These are phyloP conservation scores for Pestalotiopsis sp. DNA, from an alignment of 2,329 filamentous ascomycete species.

Conservation along the genomic window DNA sequence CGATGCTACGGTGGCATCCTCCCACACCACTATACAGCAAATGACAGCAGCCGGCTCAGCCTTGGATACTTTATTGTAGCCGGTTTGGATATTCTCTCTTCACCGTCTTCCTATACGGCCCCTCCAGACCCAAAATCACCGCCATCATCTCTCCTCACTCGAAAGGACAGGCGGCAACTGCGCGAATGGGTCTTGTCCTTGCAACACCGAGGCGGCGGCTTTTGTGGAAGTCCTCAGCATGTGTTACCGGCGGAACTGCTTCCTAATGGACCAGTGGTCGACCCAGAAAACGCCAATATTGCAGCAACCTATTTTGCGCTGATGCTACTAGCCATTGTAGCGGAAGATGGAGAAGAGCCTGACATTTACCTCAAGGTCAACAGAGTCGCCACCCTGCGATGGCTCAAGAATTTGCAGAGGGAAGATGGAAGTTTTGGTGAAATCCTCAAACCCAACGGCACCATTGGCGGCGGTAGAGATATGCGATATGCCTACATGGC, in stretches of 20 bases:
- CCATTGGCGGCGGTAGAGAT: constrained; percentile 78
- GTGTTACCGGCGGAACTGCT: constrained; percentile 42
- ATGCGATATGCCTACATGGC: constrained; percentile 89
- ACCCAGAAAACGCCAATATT: constrained; percentile 66
- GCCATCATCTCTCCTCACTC: constrained; percentile 53
- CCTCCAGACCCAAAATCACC: constrained; percentile 44
- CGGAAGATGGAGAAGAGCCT: constrained; percentile 39
- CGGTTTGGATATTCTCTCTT: constrained; percentile 78
- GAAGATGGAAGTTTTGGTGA: constrained; percentile 91
- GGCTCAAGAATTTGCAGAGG: constrained; percentile 78
- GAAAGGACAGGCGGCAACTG: constrained; percentile 46
- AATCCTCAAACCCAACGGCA: constrained; percentile 60
- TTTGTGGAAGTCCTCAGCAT: constrained; percentile 82
- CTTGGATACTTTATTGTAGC: constrained; percentile 89
- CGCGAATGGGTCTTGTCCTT: constrained; percentile 83
- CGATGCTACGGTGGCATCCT: constrained; percentile 83
- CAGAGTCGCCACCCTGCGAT: constrained; percentile 67
- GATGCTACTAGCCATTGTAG: constrained; percentile 63
- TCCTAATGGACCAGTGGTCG: constrained; percentile 37
- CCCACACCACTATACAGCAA: constrained; percentile 81
- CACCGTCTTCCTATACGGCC: constrained; percentile 49
- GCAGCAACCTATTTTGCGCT: constrained; percentile 91
- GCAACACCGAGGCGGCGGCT: constrained; percentile 85
- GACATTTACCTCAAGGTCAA: constrained; percentile 65
- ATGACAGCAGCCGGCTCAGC: constrained; percentile 88